These are phyloP conservation scores for Leptographium wingfieldii DNA, from an alignment of 2,329 filamentous ascomycete genomes.

Conservation along the genomic window DNA sequence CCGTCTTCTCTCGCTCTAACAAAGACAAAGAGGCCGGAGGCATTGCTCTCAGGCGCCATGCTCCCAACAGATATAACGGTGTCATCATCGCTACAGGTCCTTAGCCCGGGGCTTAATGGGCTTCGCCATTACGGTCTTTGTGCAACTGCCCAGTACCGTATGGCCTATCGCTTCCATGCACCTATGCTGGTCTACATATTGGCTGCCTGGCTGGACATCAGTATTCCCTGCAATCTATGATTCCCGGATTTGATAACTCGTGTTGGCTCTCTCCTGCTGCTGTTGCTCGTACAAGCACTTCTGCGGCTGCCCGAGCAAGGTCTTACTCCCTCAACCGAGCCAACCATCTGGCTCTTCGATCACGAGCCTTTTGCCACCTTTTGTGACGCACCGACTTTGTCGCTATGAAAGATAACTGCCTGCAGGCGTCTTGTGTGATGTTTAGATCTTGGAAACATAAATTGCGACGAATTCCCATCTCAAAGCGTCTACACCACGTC, in stretches of 20 bases:
- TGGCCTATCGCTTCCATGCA: constrained; percentile 12
- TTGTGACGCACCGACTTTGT: too few species aligned
- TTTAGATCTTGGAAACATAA: background rate
- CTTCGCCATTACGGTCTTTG: background rate
- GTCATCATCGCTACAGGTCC: too few species aligned
- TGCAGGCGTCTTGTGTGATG: too few species aligned
- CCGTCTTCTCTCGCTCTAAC: too few species aligned
- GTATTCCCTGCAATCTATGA: background rate
- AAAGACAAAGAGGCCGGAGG: too few species aligned
- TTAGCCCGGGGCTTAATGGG: too few species aligned
- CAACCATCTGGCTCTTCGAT: background rate
- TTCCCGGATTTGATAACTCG: background rate
- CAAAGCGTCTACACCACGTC: background rate
- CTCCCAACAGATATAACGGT: too few species aligned
- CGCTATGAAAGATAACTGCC: too few species aligned
- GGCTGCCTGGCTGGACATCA: background rate
- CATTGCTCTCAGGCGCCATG: too few species aligned
- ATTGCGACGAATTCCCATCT: background rate
- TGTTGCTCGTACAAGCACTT: background rate
- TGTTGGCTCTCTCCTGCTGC: background rate
- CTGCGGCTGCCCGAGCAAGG: background rate
- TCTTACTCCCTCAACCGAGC: background rate
- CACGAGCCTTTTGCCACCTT: background rate
- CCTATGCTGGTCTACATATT: background rate
- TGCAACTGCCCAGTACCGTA: background rate